These are phyloP conservation scores for Talaromyces funiculosus DNA, from an alignment of 2,329 filamentous ascomycete species.

Conservation along the genomic window DNA sequence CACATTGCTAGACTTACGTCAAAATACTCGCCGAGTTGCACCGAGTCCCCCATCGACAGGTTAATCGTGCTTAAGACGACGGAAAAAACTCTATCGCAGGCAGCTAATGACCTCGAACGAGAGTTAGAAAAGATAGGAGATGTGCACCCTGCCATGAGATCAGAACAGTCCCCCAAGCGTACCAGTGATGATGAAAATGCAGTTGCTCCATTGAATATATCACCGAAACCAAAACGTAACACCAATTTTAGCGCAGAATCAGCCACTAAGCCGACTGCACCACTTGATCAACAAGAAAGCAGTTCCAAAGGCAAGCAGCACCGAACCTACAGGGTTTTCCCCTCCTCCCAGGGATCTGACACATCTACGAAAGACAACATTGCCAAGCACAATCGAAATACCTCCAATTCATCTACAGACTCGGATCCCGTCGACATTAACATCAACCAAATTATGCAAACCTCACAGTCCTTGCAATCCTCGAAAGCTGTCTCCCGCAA, in stretches of 20 bases:
- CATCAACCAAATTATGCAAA: background rate
- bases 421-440: background rate
- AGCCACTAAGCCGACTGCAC: background rate
- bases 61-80: slow-evolving; percentile 1
- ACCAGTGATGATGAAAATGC: background rate
- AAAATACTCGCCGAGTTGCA: slow-evolving; percentile 2
- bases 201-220: background rate
- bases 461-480: background rate
- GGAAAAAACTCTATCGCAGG: slow-evolving; percentile 26
- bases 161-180: background rate
- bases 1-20: slow-evolving; percentile 9
- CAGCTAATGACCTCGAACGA: slow-evolving; percentile 33
- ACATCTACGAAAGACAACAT: background rate
- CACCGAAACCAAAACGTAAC: background rate
- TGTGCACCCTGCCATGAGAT: background rate
- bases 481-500: slow-evolving; percentile 3
- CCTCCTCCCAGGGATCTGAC: background rate
- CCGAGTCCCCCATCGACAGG: slow-evolving; percentile 1
- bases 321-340: slow-evolving; percentile 4
- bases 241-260: background rate
- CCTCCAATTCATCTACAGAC: background rate
- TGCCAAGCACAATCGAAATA: background rate
- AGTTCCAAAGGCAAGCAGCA: background rate
- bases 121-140: slow-evolving; percentile 25
- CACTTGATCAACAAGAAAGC: background rate